Evolutionary conservation across 2,329 filamentous ascomycete genomes (phyloP), one percentile per base, ranked within the genome.

Genomic region (Alternaria sp.): DNA sequence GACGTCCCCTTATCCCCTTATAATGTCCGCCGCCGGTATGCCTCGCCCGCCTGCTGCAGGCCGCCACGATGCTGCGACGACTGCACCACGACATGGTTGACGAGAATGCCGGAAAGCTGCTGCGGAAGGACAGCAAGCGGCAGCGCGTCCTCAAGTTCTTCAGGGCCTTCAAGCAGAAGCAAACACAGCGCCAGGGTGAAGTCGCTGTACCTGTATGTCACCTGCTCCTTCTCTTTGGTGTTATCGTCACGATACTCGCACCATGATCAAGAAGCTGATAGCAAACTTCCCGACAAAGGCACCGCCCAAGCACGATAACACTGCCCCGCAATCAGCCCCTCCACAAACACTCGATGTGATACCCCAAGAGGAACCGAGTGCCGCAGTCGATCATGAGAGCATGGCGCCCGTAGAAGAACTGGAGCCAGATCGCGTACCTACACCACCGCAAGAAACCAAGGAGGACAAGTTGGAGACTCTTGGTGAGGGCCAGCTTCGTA

Each of bases 401-500:
- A 55, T 57, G 21, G n/a, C 65, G 21, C 58, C 58, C 8, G 61
- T 43, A 23, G 55, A 66, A 15, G 65, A 71, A 41, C 46, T 20
- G 2, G 51, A 70, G n/a, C 60, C 66, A 25, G 28, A 55, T 25
- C 44, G 62, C 28, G 59, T 64, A 14, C 66, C 67, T 12, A 65
- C 68, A 41, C 67, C 67, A 12, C 59, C 64, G 3, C 55, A 62
- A 41, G 71, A 66, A 23, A 59, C 65, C 26, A 63, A 60, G 43
- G 64, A 63, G n/a, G 64, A 71, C 2, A 69, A 69, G 23, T 41
- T 57, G n/a, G 66, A 72, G 9, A 25, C 61, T 0, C 61, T 79
- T 23, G 72, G 63, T 70, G 84, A 87, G 49, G 81, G 83, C 44
- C 88, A 91, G 68, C 81, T 92, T 55, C 88, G 90, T 79, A 88